Evolutionary conservation across 805 yeast genomes (phyloP), one percentile per base, ranked within the genome.

Genomic region (Metschnikowia chrysomelidarum): DNA sequence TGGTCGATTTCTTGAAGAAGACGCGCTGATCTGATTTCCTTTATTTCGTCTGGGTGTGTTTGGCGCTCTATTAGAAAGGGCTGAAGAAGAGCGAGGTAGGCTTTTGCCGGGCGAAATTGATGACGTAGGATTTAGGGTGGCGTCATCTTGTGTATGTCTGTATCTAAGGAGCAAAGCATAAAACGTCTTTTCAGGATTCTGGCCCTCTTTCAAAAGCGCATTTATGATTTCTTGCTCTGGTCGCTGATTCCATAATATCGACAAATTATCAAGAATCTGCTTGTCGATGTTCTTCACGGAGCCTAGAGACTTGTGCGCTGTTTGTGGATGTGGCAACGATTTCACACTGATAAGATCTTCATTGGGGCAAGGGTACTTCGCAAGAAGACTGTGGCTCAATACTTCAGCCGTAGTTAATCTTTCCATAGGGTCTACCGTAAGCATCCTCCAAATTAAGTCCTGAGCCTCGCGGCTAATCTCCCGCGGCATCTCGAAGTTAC

Each of bases 341-440:
- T 59, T 62, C 21, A 64, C 71, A 62, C 56, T 62, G 43, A 54
- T 70, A 37, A 67, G 62, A 47, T 69, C 74, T 49, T 67, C 67
- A 39, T 64, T 61, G 8, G 69, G 64, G 34, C 66, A 65, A 5
- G 78, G 78, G 47, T 76, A 75, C 53, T 75, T 76, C 30, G 43
- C 47, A 34, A 78, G 54, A 38, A 81, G 66, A 8, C 78, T 76
- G 58, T 81, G 87, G 24, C 59, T 51, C 30, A 85, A 63, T 15
- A 88, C 82, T 32, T 75, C 73, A 16, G 73, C 74, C 5, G 93
- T 86, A 30, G 77, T 68, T 22, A 87, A 74, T 62, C 97, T 74
- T 46, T 75, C 71, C 19, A 63, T 67, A 5, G 96, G 95, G 50
- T 85, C 75, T 13, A 81, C 80, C 19, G 78, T 73, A 25, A 85